These are phyloP conservation scores for Phyllosticta paracitricarpa DNA, from an alignment of 2,329 filamentous ascomycete genomes.

Conservation along the genomic window DNA sequence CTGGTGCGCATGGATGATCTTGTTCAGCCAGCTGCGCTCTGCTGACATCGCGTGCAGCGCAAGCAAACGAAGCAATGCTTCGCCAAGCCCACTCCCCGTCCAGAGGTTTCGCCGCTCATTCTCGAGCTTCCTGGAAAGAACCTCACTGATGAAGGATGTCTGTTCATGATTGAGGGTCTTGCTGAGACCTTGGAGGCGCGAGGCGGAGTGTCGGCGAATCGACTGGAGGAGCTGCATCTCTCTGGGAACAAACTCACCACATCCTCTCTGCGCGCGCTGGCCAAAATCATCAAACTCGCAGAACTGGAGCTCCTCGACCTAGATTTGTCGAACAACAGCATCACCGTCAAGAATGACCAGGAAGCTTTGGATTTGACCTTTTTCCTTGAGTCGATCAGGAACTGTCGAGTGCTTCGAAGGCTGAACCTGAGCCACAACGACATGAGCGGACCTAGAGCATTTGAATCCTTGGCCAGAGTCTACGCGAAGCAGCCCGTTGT, in stretches of 20 bases:
- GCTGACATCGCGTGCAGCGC: conserved; percentile 16
- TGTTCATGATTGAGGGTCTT: conserved; percentile 33
- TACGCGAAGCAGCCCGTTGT: conserved; percentile 28
- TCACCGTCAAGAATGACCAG: conserved; percentile 27
- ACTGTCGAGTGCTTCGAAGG: conserved; percentile 33
- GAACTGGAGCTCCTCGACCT: conserved; percentile 36
- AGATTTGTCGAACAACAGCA: conserved; percentile 37
- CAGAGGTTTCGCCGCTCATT: conserved; percentile 25
- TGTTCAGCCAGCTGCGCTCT: conserved; percentile 16
- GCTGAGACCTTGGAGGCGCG: conserved; percentile 27
- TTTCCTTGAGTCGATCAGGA: conserved; percentile 35
- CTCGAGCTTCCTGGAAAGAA: conserved; percentile 36
- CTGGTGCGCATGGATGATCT: conserved; percentile 23
- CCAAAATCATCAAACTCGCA: conserved; percentile 31
- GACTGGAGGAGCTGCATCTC: conserved; percentile 37
- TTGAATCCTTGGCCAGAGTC: conserved; percentile 37
- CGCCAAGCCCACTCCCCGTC: conserved; percentile 21
- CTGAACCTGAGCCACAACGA: conserved; percentile 38
- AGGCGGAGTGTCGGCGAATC: conserved; percentile 19
- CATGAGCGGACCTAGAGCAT: conserved; percentile 29
- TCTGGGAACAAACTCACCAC: conserved; percentile 36
- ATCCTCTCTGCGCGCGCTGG: conserved; percentile 31
- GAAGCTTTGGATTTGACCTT: conserved; percentile 32
- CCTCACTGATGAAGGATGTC: conserved; percentile 37
- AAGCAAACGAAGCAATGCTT: conserved; percentile 19